Base-by-base conservation (phyloP, 1,284 basidiomycete species). In the Puccinia sorghi region DNA sequence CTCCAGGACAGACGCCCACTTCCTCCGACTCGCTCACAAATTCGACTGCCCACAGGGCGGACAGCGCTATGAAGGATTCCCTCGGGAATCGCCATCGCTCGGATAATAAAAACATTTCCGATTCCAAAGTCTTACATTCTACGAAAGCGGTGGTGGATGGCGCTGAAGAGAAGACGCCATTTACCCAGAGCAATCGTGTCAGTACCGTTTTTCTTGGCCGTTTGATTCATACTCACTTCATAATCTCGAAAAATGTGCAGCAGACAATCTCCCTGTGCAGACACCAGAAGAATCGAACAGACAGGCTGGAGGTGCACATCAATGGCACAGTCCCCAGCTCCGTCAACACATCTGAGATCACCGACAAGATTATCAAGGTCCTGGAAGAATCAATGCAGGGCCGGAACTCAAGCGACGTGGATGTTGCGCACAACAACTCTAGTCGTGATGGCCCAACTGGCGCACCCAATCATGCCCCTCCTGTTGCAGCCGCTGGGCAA, bases 241-340 rank as follows among this genome's bases (percentile, higher is more conserved):
- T 25, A 20, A 25, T 43, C 32, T 32, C 32, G 32, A n/a, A 22
- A 5, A 46, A 22, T 46, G 11, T 27, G 20, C 20, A 25, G 61
- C n/a, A 64, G 61, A 64, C 39, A n/a, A 46, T 43, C 20, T 64
- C 61, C 61, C 22, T 25, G n/a, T 39, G 41, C 25, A 46, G 12
- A n/a, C 17, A 8, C 43, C 7, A 64, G 37, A 64, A 46, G 41
- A 22, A 22, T 64, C 61, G 5, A 3, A 13, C 39, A 64, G 41
- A 64, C 25, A 43, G 46, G 41, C 8, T 64, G 41, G 41, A 64
- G 39, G 61, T 64, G 61, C 61, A 43, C 20, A 64, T 64, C n/a
- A 46, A 43, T 15, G 39, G 61, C n/a, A 64, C 61, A 17, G 39
- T 64, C 6, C 61, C 61, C 17, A 64, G 11, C 39, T 22, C 61